Evolutionary conservation across 768 basidiomycete species (phyloP), one percentile per base, ranked within the genome.

Genomic region (Hericium alpestre): DNA sequence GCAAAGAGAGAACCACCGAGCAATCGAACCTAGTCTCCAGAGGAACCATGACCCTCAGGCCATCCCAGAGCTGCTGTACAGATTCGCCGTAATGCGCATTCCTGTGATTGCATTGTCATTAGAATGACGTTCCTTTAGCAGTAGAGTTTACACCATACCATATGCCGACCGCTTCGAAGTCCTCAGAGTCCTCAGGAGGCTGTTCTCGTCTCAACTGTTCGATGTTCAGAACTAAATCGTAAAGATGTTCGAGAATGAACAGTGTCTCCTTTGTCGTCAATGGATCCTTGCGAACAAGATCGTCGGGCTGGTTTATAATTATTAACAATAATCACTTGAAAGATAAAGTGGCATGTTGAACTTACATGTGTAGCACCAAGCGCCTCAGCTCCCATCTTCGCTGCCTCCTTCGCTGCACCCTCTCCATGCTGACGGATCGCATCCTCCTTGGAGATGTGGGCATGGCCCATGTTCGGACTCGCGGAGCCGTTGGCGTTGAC

Each of bases 151-250:
- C 40, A 16, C 10, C 54, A 39, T 22, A 60, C 32, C 40, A 67
- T 77, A 37, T 49, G 81, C 84, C 86, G 84, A 56, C 47, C 32
- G 70, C 58, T 38, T 47, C 54, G 18, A 67, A 58, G 38, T 76
- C 77, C 13, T 74, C 73, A 15, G 84, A 79, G 55, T 90, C 87
- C 25, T 76, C 72, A 22, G 73, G 71, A 12, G 90, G 89, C 62
- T 90, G 86, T 47, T 90, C 83, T 37, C 93, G 76, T 60, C 87
- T 75, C 50, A 92, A 72, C 70, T 94, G 92, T 69, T 98, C 95
- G 4, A 93, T 78, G 53, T 84, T 79, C 37, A 98, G 76, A 1
- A 89, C 83, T 32, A 84, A 70, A 64, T 95, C 93, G 65, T 95
- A 97, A 43, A 98, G 69, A 49, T 78, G 76, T 70, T 99, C 96